Evolutionary conservation across 1,139 yeast species (phyloP), one percentile per base, ranked within the genome.

Genomic region (Nakaseomyces bracarensis): DNA sequence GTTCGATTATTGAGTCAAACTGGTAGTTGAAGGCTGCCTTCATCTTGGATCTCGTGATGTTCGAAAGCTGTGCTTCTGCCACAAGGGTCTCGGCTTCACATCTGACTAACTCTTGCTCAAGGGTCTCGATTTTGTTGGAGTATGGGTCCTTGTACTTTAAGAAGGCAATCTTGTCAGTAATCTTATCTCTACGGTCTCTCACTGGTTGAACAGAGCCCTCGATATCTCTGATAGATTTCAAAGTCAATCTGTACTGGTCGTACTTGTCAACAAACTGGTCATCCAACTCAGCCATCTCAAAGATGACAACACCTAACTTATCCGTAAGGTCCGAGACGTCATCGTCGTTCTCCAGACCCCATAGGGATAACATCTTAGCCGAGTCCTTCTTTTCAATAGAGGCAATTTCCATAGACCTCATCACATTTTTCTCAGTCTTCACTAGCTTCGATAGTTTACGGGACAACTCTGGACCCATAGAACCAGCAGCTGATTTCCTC

Each of bases 271-370:
- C 85, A 74, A 83, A 89, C 67, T 86, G 95, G 68, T 91, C 97
- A 71, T 91, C 98, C 62, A 91, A 78, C 72, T 89, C 97, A 66
- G 95, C 96, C 64, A 91, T 82, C 72, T 91, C 98, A 69, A 82
- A 91, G 61, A 91, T 79, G 57, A 91, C 75, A 48, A 91, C 97
- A 57, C 97, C 97, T 65, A 91, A 77, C 68, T 91, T 86, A 70
- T 91, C 98, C 53, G 98, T 91, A 54, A 91, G 87, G 65, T 91
- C 98, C 47, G 93, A 79, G 48, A 91, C 95, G 58, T 91, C 98
- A 61, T 91, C 96, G 64, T 91, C 97, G 63, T 87, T 85, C 57
- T 84, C 96, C 68, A 89, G 95, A 71, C 98, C 98, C 98, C 98
- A 91, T 51, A 82, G 67, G 49, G 95, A 83, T 65, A 91, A 77